Conservation (phyloP, 2,329 filamentous ascomycete genomes). For the Calonectria leucothoes region DNA sequence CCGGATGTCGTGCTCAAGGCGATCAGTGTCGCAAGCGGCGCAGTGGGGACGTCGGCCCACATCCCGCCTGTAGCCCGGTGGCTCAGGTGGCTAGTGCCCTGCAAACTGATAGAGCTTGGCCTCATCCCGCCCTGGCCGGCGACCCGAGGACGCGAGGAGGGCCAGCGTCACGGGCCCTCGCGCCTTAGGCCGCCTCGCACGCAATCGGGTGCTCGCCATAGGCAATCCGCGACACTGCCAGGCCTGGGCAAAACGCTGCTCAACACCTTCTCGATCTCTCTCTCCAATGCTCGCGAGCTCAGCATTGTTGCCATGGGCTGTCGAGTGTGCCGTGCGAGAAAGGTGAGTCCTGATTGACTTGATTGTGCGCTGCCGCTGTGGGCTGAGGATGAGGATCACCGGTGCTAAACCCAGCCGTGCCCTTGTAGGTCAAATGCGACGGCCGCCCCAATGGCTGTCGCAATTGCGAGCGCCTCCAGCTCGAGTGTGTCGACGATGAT, state of each 20-base stretch:
- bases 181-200: slow-evolving; percentile 43
- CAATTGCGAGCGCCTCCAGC: slow-evolving; percentile 56
- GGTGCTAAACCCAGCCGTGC: slow-evolving; percentile 25
- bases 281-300: slow-evolving; percentile 26
- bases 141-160: slow-evolving; percentile 27
- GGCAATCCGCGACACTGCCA: slow-evolving; percentile 35
- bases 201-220: slow-evolving; percentile 44
- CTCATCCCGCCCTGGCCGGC: slow-evolving; percentile 29
- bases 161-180: slow-evolving; percentile 33
- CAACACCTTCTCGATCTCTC: slow-evolving; percentile 25
- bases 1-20: slow-evolving; percentile 41
- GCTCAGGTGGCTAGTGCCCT: slow-evolving; percentile 22
- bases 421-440: slow-evolving; percentile 54
- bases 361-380: background rate
- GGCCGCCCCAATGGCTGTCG: slow-evolving; percentile 55
- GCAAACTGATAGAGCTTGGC: slow-evolving; percentile 24
- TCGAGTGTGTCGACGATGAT: slow-evolving; percentile 53
- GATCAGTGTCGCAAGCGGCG: slow-evolving; percentile 30
- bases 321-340: slow-evolving; percentile 54
- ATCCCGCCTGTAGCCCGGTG: slow-evolving; percentile 26
- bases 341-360: slow-evolving; percentile 50
- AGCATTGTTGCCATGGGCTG: slow-evolving; percentile 49
- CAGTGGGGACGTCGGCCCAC: slow-evolving; percentile 36
- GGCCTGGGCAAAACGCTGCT: slow-evolving; percentile 32
- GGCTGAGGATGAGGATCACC: background rate